Evolutionary conservation across 805 yeast genomes (phyloP).

Genomic region (Barnettozyma sucrosica): DNA sequence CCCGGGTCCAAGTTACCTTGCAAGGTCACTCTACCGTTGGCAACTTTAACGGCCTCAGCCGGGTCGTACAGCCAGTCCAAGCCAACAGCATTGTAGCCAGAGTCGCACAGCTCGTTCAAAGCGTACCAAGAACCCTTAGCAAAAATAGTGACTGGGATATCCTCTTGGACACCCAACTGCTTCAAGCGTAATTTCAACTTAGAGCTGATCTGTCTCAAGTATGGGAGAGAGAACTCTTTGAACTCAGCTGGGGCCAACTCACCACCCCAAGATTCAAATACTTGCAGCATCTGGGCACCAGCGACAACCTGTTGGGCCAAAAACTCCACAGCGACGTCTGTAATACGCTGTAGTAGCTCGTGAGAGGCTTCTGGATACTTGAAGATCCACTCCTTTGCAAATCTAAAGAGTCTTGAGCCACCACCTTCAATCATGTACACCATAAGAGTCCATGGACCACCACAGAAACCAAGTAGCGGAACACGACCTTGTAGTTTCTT

Average conservation of each 20-base stretch:
- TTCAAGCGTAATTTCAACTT: slow-evolving; percentile 61
- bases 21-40: slow-evolving; percentile 69
- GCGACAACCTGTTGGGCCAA: slow-evolving; percentile 92
- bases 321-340: slow-evolving; percentile 88
- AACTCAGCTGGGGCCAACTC: slow-evolving; percentile 90
- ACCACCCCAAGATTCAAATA: slow-evolving; percentile 97
- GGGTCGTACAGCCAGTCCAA: slow-evolving; percentile 91
- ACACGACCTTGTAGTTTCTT: slow-evolving; percentile 81
- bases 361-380: slow-evolving; percentile 69
- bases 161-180: slow-evolving; percentile 65
- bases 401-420: slow-evolving; percentile 86
- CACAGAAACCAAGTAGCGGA: slow-evolving; percentile 91
- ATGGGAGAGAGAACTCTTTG: slow-evolving; percentile 83
- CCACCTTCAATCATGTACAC: slow-evolving; percentile 98
- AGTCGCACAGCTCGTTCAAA: slow-evolving; percentile 70
- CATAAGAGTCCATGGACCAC: slow-evolving; percentile 96
- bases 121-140: slow-evolving; percentile 99
- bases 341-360: slow-evolving; percentile 62
- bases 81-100: slow-evolving; percentile 84
- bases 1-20: slow-evolving; percentile 98
- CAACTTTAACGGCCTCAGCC: slow-evolving; percentile 69
- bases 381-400: slow-evolving; percentile 89
- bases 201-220: slow-evolving; percentile 66
- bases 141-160: slow-evolving; percentile 82
- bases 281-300: slow-evolving; percentile 97